Conservation (phyloP, 371 early-diverging fungal species). For the Apophysomyces ossiformis region DNA sequence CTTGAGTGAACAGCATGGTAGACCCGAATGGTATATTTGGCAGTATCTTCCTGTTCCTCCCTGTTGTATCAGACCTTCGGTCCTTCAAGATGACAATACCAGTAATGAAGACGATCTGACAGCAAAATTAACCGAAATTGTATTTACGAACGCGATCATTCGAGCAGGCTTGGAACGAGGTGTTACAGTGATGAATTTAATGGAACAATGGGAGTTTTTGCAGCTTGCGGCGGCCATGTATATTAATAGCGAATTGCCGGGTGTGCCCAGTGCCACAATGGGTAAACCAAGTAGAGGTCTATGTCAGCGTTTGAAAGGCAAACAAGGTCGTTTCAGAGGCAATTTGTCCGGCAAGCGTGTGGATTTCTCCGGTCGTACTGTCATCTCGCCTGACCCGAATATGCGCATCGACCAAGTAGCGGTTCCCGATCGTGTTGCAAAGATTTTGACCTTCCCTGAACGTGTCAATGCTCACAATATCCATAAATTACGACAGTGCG, state of each 20-base stretch:
- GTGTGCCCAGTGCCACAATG: conserved; percentile 63
- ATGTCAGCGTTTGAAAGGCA: conserved; percentile 99
- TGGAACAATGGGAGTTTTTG: conserved; percentile 99
- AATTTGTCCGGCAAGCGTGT: conserved; percentile 99
- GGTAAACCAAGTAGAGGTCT: conserved; percentile 90
- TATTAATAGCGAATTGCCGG: conserved; percentile 96
- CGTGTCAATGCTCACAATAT: conserved; percentile 92
- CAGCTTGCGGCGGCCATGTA: conserved; percentile 97
- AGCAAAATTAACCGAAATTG: conserved; percentile 96
- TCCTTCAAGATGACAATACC: conserved; percentile 89
- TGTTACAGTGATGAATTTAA: conserved; percentile 70
- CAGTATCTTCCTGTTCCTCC: conserved; percentile 97
- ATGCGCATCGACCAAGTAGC: conserved; percentile 99
- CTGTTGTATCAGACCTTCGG: conserved; percentile 97
- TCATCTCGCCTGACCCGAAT: conserved; percentile 99
- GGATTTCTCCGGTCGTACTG: conserved; percentile 99
- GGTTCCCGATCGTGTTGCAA: conserved; percentile 96
- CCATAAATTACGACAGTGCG: conserved; percentile 75
- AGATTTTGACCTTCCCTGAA: conserved; percentile 97
- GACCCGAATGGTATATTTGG: conserved; percentile 96
- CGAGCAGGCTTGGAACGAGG: conserved; percentile 87
- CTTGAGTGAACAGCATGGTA: conserved; percentile 80
- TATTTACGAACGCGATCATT: conserved; percentile 92
- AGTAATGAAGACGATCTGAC: conserved; percentile 99
- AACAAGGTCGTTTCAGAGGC: conserved; percentile 99